Conservation (phyloP, 371 early-diverging fungal species). For the Fennellomyces sp. region DNA sequence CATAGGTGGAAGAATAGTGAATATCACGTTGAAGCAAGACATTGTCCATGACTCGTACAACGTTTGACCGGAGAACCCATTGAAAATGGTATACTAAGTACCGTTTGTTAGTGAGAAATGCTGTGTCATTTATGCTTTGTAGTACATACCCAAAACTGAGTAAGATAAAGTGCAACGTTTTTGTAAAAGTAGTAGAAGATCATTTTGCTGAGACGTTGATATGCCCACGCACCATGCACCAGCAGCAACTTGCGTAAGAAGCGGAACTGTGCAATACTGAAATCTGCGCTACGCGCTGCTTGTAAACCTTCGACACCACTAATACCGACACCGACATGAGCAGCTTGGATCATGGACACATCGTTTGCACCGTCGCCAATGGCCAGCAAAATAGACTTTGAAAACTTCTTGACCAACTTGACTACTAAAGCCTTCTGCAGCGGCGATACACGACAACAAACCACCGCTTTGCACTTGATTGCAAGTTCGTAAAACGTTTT, state of each 20-base stretch:
- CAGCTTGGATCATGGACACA: constrained; percentile 97
- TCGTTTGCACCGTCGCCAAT: constrained; percentile 99
- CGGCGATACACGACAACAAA: constrained; percentile 95
- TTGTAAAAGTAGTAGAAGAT: constrained; percentile 95
- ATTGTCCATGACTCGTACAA: constrained; percentile 95
- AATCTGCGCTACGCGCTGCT: constrained; percentile 96
- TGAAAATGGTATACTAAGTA: constrained; percentile 83
- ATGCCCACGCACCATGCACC: constrained; percentile 95
- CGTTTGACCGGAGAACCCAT: constrained; percentile 91
- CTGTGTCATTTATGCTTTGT: background rate
- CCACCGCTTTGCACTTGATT: constrained; percentile 78
- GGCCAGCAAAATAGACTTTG: constrained; percentile 79
- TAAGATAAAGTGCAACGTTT: constrained; percentile 94
- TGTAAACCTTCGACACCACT: constrained; percentile 97
- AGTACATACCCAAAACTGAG: constrained; percentile 89
- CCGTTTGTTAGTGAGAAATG: too few relatives aligned
- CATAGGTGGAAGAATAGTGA: constrained; percentile 88
- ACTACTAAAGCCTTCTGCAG: constrained; percentile 93
- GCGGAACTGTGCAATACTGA: constrained; percentile 93
- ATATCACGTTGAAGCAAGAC: constrained; percentile 87
- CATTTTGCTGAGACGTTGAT: constrained; percentile 86
- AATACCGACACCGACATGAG: constrained; percentile 97
- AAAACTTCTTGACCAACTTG: constrained; percentile 78
- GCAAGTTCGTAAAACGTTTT: constrained; percentile 76
- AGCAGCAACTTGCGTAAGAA: constrained; percentile 86